Evolutionary conservation across 192 early-diverging fungal species (phyloP), one percentile per base, ranked within the genome.

Genomic region (Entomortierella chlamydospora): DNA sequence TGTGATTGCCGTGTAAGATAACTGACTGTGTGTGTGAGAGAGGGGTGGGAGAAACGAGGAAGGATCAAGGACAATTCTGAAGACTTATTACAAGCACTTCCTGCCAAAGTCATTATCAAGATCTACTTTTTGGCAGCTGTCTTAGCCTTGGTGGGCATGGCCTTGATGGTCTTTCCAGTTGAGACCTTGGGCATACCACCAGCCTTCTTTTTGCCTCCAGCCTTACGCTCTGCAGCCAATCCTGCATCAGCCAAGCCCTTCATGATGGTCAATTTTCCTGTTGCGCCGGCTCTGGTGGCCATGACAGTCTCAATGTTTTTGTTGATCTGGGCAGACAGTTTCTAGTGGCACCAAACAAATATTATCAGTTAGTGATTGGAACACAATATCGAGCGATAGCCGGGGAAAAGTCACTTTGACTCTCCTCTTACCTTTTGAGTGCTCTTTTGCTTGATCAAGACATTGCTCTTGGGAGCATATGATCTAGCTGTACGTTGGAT

Each of bases 221-320:
- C 85, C 54, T 82, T 72, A 33, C 85, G 85, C 34, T 87, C 83
- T 33, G 74, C 81, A 42, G 64, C 70, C 42, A 84, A 68, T 30
- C 85, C 87, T 45, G 85, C 83, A 33, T 90, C 89, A 18, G 89
- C 93, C 30, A 88, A 57, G 13, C 71, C 70, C 82, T 91, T 93
- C 93, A 94, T 92, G 57, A 94, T 94, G 10, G 90, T 93, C 61
- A 94, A 77, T 79, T 94, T 94, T 68, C 93, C 91, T 18, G 90
- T 89, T 10, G 91, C 84, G 43, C 87, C 91, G 0, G 93, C 93
- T 51, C 89, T 84, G 23, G 89, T 89, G 6, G 91, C 90, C 93
- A 94, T 93, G 62, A 85, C 83, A 29, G 72, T 74, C 60, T 88
- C 87, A 57, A 88, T 88, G 51, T 86, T 85, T 61, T 81, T 82